A percentile compares a stretch with the other conserved stretches of the same genome.
Evolutionary conservation across 306 rosid genomes (phyloP).

Genomic region (Sphenostylis stenocarpa): DNA sequence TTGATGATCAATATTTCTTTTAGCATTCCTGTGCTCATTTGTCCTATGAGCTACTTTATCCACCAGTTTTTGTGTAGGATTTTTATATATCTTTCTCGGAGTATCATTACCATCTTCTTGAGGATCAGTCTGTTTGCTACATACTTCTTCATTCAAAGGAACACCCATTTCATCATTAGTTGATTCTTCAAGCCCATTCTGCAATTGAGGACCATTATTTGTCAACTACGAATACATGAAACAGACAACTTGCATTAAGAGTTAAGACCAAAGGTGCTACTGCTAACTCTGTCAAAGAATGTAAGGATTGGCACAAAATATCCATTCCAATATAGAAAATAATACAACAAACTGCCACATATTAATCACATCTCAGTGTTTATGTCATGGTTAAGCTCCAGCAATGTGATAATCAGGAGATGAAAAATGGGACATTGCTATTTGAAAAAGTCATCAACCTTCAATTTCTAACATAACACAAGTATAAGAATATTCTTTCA

Average conservation of each 20-base stretch:
- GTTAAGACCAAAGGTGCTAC: constrained; percentile 9
- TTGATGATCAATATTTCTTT: constrained; percentile 36
- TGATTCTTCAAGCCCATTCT: constrained; percentile 42
- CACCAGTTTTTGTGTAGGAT: constrained; percentile 18
- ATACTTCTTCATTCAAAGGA: constrained; percentile 8
- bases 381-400: neutral
- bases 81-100: neutral
- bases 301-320: neutral
- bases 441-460: constrained; percentile 9
- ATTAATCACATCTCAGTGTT: neutral
- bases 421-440: neutral
- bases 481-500: constrained; percentile 11
- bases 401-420: constrained; percentile 2
- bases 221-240: constrained; percentile 13
- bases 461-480: neutral
- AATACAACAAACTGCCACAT: constrained; percentile 6
- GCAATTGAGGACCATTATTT: constrained; percentile 26
- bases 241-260: neutral
- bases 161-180: constrained; percentile 24
- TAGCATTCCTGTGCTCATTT: constrained; percentile 31
- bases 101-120: constrained; percentile 8
- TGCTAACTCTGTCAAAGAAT: neutral
- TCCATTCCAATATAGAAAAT: neutral
- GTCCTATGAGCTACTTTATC: constrained; percentile 22
- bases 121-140: constrained; percentile 25